phyloP scores from a whole-genome alignment of 2,329 filamentous ascomycete genomes.

The Delphinella strobiligena region DNA sequence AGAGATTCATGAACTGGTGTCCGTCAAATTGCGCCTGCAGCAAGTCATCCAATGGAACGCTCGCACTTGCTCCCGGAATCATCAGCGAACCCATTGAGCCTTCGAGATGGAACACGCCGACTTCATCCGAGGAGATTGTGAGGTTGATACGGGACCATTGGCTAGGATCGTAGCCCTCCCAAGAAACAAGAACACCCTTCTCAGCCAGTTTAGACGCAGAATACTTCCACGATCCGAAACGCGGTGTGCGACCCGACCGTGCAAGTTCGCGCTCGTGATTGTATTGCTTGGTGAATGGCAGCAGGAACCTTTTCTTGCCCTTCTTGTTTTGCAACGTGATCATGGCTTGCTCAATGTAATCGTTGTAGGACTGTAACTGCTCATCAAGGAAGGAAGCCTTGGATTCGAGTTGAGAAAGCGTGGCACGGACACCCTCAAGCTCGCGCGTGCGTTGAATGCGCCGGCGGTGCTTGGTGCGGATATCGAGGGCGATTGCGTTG shows the following conservation, averaged over 20 bases:
- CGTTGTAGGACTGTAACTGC: conserved; percentile 94
- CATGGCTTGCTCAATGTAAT: conserved; percentile 99
- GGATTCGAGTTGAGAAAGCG: conserved; percentile 62
- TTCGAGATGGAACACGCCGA: conserved; percentile 87
- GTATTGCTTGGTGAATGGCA: conserved; percentile 97
- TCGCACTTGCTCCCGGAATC: conserved; percentile 82
- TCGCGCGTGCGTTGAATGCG: conserved; percentile 86
- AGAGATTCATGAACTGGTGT: conserved; percentile 89
- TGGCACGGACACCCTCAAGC: conserved; percentile 69
- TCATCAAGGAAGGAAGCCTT: conserved; percentile 89
- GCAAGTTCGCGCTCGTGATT: conserved; percentile 96
- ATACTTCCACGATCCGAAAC: conserved; percentile 97
- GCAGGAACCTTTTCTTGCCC: conserved; percentile 82
- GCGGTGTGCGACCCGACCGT: conserved; percentile 81
- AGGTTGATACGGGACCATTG: conserved; percentile 90
- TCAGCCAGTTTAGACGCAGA: conserved; percentile 77
- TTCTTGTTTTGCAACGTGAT: conserved; percentile 94
- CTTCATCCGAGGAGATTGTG: conserved; percentile 86
- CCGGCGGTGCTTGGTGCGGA: conserved; percentile 89
- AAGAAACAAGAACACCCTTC: conserved; percentile 88
- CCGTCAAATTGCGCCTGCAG: conserved; percentile 96
- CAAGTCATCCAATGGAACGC: conserved; percentile 83
- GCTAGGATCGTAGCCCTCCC: conserved; percentile 68
- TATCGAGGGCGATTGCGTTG: conserved; percentile 92
- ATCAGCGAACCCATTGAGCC: conserved; percentile 86